Conservation (phyloP, 176 grass and related monocot genomes). For the Phragmites australis region DNA sequence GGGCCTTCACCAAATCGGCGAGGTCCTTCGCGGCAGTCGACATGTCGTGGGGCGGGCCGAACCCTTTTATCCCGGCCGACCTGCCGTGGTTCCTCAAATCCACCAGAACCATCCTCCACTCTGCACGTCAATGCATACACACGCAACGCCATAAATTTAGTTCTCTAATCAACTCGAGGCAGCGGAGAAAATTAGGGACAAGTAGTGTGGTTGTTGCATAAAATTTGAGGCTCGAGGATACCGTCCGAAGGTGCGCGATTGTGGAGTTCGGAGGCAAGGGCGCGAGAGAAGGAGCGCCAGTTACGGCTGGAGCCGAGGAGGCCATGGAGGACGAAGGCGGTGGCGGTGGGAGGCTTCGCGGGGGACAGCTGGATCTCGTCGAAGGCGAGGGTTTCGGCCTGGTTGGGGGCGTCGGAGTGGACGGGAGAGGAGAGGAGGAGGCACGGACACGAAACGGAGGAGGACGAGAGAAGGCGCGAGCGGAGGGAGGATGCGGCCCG, state of each 20-base stretch:
- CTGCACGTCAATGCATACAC: constrained; percentile 30
- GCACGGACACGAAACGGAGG: constrained; percentile 34
- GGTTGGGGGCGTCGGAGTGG: constrained; percentile 22
- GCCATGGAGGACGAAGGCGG: constrained; percentile 85
- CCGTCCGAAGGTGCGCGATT: constrained; percentile 61
- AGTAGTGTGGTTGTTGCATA: not conserved
- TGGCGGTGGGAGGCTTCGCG: constrained; percentile 55
- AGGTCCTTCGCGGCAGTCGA: constrained; percentile 64
- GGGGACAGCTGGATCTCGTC: constrained; percentile 78
- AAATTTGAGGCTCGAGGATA: constrained; percentile 19
- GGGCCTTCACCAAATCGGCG: constrained; percentile 69
- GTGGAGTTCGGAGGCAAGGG: constrained; percentile 70
- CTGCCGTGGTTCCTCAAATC: constrained; percentile 92
- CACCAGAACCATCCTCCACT: constrained; percentile 88
- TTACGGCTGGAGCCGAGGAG: constrained; percentile 93
- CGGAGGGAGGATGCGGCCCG: constrained; percentile 50
- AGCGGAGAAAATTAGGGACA: not conserved
- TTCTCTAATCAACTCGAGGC: too few species aligned
- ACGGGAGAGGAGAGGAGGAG: constrained; percentile 52
- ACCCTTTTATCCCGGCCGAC: constrained; percentile 61
- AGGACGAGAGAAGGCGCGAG: constrained; percentile 38
- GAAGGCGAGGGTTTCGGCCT: constrained; percentile 79
- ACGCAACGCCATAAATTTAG: not conserved
- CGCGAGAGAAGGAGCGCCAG: constrained; percentile 81
- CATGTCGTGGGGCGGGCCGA: constrained; percentile 64